Evolutionary conservation across 2,329 filamentous ascomycete genomes (phyloP).

Genomic region (Stemphylium vesicarium): DNA sequence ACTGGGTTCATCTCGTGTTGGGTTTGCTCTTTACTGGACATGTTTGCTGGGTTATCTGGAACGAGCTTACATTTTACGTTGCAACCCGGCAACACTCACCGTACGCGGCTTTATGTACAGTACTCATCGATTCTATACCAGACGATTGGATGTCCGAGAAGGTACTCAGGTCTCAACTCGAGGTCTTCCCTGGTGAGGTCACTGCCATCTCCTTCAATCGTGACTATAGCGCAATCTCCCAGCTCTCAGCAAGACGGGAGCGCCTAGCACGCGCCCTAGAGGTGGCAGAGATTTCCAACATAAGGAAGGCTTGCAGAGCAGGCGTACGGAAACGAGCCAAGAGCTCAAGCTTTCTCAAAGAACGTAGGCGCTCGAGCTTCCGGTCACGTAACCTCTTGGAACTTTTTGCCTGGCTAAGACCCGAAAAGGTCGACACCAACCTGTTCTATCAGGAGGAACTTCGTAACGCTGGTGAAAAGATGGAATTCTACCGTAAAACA

Average conservation of each 20-base stretch:
- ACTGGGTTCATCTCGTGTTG: slow-evolving; percentile 18
- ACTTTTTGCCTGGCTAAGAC: background rate
- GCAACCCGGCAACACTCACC: background rate
- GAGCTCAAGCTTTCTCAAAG: background rate
- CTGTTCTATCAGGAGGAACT: slow-evolving; percentile 8
- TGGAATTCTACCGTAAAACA: slow-evolving; percentile 1
- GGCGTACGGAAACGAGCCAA: background rate
- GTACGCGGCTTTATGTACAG: slow-evolving; percentile 3
- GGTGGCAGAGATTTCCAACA: slow-evolving; percentile 1
- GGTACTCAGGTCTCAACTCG: slow-evolving; percentile 6
- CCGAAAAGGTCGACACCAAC: slow-evolving; percentile 4
- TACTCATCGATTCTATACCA: slow-evolving; percentile 20
- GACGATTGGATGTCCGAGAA: slow-evolving; percentile 12
- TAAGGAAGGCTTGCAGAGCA: slow-evolving; percentile 3
- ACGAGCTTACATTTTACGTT: slow-evolving; percentile 14
- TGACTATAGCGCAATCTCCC: slow-evolving; percentile 11
- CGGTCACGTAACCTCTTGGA: background rate
- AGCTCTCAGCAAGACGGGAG: background rate
- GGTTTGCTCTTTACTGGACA: slow-evolving; percentile 10
- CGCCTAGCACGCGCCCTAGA: slow-evolving; percentile 5
- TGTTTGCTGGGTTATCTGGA: slow-evolving; percentile 20
- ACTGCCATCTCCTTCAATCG: slow-evolving; percentile 13
- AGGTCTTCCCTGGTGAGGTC: slow-evolving; percentile 12
- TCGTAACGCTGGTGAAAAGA: slow-evolving; percentile 4
- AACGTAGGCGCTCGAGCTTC: background rate